A percentile compares a stretch with the other conserved stretches of the same genome.
These are phyloP conservation scores for Atkinsonella hypoxylon DNA, from an alignment of 2,329 filamentous ascomycete species.

Conservation along the genomic window DNA sequence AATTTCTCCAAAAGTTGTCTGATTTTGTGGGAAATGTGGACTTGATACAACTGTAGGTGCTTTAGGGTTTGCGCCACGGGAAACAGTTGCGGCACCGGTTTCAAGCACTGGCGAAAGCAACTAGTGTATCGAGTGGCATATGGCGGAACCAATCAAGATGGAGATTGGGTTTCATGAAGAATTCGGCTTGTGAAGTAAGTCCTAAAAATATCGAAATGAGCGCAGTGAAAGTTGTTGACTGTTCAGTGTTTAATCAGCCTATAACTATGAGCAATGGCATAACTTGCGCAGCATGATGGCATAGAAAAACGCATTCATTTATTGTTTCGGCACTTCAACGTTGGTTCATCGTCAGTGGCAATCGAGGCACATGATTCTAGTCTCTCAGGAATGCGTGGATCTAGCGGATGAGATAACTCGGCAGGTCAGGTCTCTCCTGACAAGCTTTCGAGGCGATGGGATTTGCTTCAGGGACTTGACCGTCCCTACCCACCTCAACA, in stretches of 20 bases:
- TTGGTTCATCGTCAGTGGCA: too few relatives aligned
- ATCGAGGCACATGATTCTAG: not conserved
- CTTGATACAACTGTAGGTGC: not conserved
- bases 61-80: not conserved
- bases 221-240: too few relatives aligned
- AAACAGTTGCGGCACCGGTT: not conserved
- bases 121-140: not conserved
- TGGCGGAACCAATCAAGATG: not conserved
- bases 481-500: not conserved
- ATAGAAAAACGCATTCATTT: not conserved
- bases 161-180: not conserved
- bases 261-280: too few relatives aligned
- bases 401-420: not conserved
- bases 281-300: too few relatives aligned
- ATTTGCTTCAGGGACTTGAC: not conserved
- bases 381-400: not conserved
- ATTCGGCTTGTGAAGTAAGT: not conserved
- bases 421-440: not conserved
- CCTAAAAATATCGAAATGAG: too few relatives aligned
- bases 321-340: not conserved
- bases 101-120: not conserved
- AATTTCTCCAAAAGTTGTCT: not conserved
- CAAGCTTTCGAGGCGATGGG: not conserved
- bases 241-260: too few relatives aligned
- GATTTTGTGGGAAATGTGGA: not conserved